Evolutionary conservation across 2,329 filamentous ascomycete genomes (phyloP).

Genomic region (Albifimbria verrucaria): DNA sequence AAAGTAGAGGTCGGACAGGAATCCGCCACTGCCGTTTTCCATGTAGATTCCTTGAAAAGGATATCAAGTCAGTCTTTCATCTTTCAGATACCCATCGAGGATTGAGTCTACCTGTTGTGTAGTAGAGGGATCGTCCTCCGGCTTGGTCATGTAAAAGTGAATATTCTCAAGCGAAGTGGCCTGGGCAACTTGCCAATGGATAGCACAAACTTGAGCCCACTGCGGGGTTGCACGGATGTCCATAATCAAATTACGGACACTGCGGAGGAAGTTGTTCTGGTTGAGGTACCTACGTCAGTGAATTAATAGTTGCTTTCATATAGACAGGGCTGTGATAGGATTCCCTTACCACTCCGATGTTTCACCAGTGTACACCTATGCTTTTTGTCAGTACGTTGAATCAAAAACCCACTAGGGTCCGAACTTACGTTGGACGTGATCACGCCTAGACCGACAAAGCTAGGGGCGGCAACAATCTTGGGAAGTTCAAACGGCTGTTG

Average conservation of each 20-base stretch:
- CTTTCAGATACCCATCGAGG: not conserved
- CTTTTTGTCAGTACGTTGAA: conserved; percentile 16
- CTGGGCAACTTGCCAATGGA: conserved; percentile 65
- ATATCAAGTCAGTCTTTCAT: not conserved
- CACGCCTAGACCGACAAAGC: conserved; percentile 53
- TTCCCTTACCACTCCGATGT: conserved; percentile 17
- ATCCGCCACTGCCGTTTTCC: conserved; percentile 35
- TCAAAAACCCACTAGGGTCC: not conserved
- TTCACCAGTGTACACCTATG: conserved; percentile 4
- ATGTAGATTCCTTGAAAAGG: conserved; percentile 16
- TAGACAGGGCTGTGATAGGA: no score
- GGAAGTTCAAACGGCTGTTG: conserved; percentile 47
- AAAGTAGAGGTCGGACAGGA: conserved; percentile 59
- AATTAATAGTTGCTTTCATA: not conserved
- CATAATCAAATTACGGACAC: conserved; percentile 63
- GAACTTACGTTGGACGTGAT: conserved; percentile 41
- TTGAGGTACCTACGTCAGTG: conserved; percentile 23
- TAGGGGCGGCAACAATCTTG: conserved; percentile 47
- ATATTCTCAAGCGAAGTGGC: conserved; percentile 51
- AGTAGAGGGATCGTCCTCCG: conserved; percentile 15
- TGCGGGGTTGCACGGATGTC: conserved; percentile 40
- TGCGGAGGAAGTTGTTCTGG: conserved; percentile 61
- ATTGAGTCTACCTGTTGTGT: conserved; percentile 20
- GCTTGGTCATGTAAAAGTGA: conserved; percentile 39
- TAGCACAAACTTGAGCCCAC: conserved; percentile 34